Evolutionary conservation across 148 eudicot species (phyloP), one percentile per base, ranked within the genome.

Genomic region (Rhododendron simsii): DNA sequence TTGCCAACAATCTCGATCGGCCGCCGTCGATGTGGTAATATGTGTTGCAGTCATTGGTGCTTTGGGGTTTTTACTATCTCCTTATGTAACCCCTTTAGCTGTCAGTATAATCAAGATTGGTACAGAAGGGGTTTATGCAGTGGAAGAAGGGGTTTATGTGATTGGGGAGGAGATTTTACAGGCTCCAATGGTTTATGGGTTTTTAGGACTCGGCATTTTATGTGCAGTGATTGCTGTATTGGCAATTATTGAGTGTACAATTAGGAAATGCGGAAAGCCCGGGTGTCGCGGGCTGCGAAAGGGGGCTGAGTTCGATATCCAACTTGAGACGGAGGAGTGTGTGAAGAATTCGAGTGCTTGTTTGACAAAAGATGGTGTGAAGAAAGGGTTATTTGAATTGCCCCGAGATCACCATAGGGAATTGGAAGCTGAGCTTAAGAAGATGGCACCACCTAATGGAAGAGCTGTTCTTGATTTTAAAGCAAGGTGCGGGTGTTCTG

Each of bases 381-480:
- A 89, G 87, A 93, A 86, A 89, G 98, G 94, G 0, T 86, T 96
- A 26, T 96, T 94, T n/a, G 95, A 94, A 57, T 88, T 93, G 91
- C 95, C 93, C 4, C 88, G 93, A 2, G 96, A 96, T 92, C 94
- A 92, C 85, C 94, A 93, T 73, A 86, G 89, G 18, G 98, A 94
- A 87, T 75, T 96, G 80, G 98, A 96, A 80, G 93, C 95, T 0
- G 96, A 96, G 92, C 94, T 96, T 20, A 96, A 92, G 94, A 96
- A 92, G 87, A 93, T 96, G 91, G 98, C 98, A 5, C 98, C 98
- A 0, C 89, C 91, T 18, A 95, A 95, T 92, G 98, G 98, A 74
- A 89, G 95, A 85, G 98, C 98, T 2, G 94, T 96, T 82, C 94
- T 96, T 2, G 92, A 94, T 13, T 93, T 91, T 79, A 89, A 94